Evolutionary conservation across 106 monocot species (phyloP), one percentile per base, ranked within the genome.

Genomic region (Phalaenopsis equestris): DNA sequence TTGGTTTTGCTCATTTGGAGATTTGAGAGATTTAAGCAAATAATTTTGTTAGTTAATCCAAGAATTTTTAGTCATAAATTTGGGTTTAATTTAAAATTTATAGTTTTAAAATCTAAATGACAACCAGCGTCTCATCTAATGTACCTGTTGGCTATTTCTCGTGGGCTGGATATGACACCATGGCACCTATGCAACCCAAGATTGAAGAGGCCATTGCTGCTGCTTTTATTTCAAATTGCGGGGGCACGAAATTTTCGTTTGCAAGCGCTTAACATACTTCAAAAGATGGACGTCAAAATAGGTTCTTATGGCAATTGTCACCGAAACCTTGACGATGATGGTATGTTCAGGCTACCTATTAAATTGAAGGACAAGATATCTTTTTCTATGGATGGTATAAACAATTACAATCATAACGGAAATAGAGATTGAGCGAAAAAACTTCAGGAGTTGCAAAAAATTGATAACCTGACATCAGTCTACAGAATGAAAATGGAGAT

Each of bases 121-220:
- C 95, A 12, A 96, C 95, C 79, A 96, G 93, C 80, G 93, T 96
- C 41, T 93, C 89, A 30, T 96, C 95, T 72, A 93, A 93, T 88
- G 87, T 96, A 49, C 95, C 95, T 49, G 95, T 93, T 84, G 93
- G 95, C 49, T 96, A 96, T 79, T 93, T 96, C 56, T 96, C 95
- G 55, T 93, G 93, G 95, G 91, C 93, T 43, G 95, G 93, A 77
- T 96, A 91, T 89, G 95, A 96, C 72, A 91, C 91, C 46, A 96
- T 96, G 95, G 95, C 95, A 80, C 91, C 95, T 72, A 9, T 91
- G 73, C 81, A 72, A 42, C 84, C 88, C 58, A 96, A 96, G 81
- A 88, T 86, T 75, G 93, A 85, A 82, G 85, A 87, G 46, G 87
- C 93, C 39, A 83, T 89, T 77, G 95, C 95, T 67, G 95, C 95